phyloP scores from a whole-genome alignment of 2,329 filamentous ascomycete genomes.

The Colletotrichum eleusines region DNA sequence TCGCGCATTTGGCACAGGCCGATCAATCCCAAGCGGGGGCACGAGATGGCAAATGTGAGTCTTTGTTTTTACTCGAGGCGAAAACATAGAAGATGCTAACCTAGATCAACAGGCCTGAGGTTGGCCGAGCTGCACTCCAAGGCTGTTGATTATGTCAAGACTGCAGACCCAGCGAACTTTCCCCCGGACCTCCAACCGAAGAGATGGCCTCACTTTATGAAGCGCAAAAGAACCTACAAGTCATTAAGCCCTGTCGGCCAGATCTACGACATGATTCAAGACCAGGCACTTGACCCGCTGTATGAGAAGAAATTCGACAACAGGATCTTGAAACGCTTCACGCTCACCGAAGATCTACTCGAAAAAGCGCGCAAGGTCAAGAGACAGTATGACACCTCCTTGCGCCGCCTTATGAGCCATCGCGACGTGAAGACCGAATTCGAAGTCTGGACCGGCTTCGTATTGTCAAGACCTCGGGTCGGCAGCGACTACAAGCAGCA shows the following conservation, averaged over 20 bases:
- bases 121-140: constrained; percentile 87
- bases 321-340: constrained; percentile 75
- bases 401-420: constrained; percentile 86
- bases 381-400: constrained; percentile 78
- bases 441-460: constrained; percentile 90
- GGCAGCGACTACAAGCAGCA: constrained; percentile 86
- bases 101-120: constrained; percentile 63
- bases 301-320: constrained; percentile 80
- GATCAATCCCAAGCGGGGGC: constrained; percentile 75
- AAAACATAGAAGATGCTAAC: constrained; percentile 1
- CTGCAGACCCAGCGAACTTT: constrained; percentile 81
- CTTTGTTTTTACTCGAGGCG: background rate
- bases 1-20: constrained; percentile 82
- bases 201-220: constrained; percentile 90
- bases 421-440: constrained; percentile 89
- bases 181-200: constrained; percentile 68
- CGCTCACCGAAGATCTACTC: constrained; percentile 65
- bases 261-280: constrained; percentile 81
- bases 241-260: constrained; percentile 81
- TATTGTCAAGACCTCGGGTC: constrained; percentile 78
- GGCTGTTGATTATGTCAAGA: constrained; percentile 96
- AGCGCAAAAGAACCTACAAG: constrained; percentile 66
- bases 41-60: constrained; percentile 74
- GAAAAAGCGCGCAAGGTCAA: constrained; percentile 76
- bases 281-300: constrained; percentile 77